Evolutionary conservation across 192 early-diverging fungal species (phyloP).

Genomic region (Backusella tarrabulga): DNA sequence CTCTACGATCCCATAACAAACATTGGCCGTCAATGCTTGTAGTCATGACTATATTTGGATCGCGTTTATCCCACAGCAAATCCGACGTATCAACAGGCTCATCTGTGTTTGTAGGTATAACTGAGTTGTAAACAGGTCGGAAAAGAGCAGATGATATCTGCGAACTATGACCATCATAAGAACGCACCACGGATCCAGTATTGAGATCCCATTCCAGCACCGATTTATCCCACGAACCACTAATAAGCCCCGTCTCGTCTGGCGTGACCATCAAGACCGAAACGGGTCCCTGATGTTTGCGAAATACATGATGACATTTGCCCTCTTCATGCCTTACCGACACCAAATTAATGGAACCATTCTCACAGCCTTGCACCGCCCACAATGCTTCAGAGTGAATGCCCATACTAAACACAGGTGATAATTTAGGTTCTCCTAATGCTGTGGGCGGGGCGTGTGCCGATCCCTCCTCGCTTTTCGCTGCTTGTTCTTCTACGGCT

Average conservation of each 20-base stretch:
- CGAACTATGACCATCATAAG: constrained; percentile 73
- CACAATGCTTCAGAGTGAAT: constrained; percentile 93
- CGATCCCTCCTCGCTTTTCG: constrained; percentile 16
- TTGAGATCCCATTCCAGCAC: constrained; percentile 87
- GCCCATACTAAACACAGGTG: constrained; percentile 89
- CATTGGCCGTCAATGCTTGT: constrained; percentile 76
- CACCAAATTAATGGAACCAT: constrained; percentile 84
- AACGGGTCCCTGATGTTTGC: constrained; percentile 80
- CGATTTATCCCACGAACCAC: constrained; percentile 94
- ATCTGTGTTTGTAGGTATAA: background rate
- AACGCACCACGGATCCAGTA: constrained; percentile 64
- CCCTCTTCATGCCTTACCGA: constrained; percentile 95
- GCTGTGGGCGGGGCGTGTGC: background rate
- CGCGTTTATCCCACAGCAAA: constrained; percentile 10
- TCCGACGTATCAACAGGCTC: background rate
- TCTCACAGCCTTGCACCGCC: constrained; percentile 77
- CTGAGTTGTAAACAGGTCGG: constrained; percentile 49
- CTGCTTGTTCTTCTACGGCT: constrained; percentile 6
- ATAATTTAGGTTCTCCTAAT: constrained; percentile 62
- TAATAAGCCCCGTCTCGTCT: constrained; percentile 79
- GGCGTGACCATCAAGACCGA: constrained; percentile 80
- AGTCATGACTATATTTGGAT: constrained; percentile 57
- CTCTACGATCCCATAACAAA: constrained; percentile 74
- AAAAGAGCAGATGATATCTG: constrained; percentile 80
- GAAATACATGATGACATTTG: constrained; percentile 76